phyloP scores from a whole-genome alignment of 805 yeast species.

The Kockiozyma suomiensis region DNA sequence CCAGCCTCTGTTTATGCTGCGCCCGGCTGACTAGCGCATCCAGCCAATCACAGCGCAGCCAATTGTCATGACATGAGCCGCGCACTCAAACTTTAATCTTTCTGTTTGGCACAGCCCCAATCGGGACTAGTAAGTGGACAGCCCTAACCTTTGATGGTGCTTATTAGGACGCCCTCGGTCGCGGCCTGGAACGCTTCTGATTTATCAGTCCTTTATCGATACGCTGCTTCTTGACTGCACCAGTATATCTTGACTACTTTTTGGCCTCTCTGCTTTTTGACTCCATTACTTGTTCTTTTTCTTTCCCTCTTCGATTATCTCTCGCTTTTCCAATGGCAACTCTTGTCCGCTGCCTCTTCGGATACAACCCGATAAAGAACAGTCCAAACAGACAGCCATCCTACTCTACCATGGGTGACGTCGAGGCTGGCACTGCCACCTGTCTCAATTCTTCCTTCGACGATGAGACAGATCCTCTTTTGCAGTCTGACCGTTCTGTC shows the following conservation, averaged over 20 bases:
- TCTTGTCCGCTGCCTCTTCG: slow-evolving; percentile 23
- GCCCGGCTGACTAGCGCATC: no score
- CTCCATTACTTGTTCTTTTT: neutral
- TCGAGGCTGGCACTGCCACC: slow-evolving; percentile 10
- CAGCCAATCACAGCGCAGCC: slow-evolving; percentile 20
- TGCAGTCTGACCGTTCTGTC: slow-evolving; percentile 10
- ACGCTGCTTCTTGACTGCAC: no score
- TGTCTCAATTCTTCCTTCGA: neutral
- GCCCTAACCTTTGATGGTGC: neutral
- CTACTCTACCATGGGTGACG: slow-evolving; percentile 14
- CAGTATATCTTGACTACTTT: neutral
- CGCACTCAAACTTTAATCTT: neutral
- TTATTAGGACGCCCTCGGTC: slow-evolving; percentile 2
- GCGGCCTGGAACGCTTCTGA: slow-evolving; percentile 3
- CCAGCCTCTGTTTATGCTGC: no score
- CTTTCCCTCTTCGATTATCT: neutral
- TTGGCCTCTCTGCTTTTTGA: neutral
- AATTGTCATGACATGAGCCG: slow-evolving; percentile 10
- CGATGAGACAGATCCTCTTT: slow-evolving; percentile 28
- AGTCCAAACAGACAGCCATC: slow-evolving; percentile 1
- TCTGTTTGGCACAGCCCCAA: slow-evolving; percentile 15
- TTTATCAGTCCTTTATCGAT: neutral
- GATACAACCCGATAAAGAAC: slow-evolving; percentile 18
- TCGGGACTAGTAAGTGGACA: slow-evolving; percentile 10
- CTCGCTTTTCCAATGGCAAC: slow-evolving; percentile 23